Evolutionary conservation across 208 protist species (phyloP), one percentile per base, ranked within the genome.

Genomic region (Wallacemonas rigidus): DNA sequence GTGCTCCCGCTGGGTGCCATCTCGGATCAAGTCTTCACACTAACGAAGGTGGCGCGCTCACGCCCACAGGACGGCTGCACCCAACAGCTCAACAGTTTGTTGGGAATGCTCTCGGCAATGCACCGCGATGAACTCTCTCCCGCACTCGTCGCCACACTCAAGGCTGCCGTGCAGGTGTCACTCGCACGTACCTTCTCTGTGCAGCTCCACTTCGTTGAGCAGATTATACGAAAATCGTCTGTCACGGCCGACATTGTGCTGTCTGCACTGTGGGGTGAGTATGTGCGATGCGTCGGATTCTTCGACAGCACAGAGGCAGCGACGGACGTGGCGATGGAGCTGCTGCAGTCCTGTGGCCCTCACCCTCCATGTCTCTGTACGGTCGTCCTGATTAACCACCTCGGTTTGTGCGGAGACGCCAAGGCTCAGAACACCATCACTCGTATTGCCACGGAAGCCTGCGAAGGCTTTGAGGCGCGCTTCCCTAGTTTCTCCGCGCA

Each of bases 1-100:
- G 6, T 53, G 12, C 78, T 95, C 0, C 91, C 91, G 40, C 72
- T 95, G 51, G 85, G 84, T 0, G 78, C 86, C 12, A 76, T 95
- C 12, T 92, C 86, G 3, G 91, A 95, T 47, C 70, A 83, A 39
- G 15, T 81, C 2, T 81, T 90, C 41, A 68, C 72, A 55, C 67
- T 91, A 26, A 71, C 76, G 50, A 73, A 72, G 15, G 39, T 74
- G 7, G 74, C 78, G 9, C 73, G 74, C 1, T 39, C 50, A n/a
- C 60, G 74, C 53, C 72, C 83, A 2, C 44, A 76, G 8, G 80
- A 87, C 15, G 68, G 53, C 43, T 80, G 81, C 60, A 69, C 60
- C 0, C 72, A 81, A 35, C 38, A 75, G 1, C 54, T 95, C 1
- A 80, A 85, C 69, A 67, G 71, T n/a, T 77, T 84, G 2, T 39